Percentiles rank a stretch among this genome's conserved stretches.
These are phyloP conservation scores for Noccaea caerulescens DNA, from an alignment of 345 rosid species.

Conservation along the genomic window DNA sequence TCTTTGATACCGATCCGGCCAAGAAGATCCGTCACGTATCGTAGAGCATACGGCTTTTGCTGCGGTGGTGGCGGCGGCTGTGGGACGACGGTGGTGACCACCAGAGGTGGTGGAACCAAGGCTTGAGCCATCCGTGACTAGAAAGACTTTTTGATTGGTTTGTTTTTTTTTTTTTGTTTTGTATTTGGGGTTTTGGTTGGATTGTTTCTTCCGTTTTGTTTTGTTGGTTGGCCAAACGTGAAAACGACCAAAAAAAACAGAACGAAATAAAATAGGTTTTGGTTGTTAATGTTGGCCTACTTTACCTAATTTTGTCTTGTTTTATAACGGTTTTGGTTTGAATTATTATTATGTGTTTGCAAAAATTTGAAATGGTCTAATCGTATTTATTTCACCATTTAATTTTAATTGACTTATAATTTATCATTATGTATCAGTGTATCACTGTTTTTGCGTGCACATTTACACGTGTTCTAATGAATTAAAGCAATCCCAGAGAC, in stretches of 20 bases:
- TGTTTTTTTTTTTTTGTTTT: background rate
- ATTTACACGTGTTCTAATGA: constrained; percentile 25
- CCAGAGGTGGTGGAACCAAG: constrained; percentile 35
- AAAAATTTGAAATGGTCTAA: constrained; percentile 36
- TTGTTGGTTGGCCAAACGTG: constrained; percentile 40
- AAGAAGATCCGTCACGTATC: constrained; percentile 42
- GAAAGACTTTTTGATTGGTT: background rate
- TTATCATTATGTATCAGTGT: background rate
- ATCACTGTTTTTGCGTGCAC: constrained; percentile 18
- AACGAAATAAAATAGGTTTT: constrained; percentile 33
- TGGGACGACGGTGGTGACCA: constrained; percentile 38
- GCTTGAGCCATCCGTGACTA: constrained; percentile 41
- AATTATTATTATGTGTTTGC: constrained; percentile 7
- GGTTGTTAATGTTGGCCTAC: constrained; percentile 33
- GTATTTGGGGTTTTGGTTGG: constrained; percentile 2
- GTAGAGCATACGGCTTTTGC: constrained; percentile 36
- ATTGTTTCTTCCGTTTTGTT: constrained; percentile 37
- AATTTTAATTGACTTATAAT: constrained; percentile 19
- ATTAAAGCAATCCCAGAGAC: background rate
- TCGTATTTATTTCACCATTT: constrained; percentile 7
- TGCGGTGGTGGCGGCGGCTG: constrained; percentile 28
- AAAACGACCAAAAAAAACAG: constrained; percentile 38
- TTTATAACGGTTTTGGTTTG: constrained; percentile 43
- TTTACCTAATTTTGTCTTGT: constrained; percentile 40
- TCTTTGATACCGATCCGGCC: constrained; percentile 41